These are phyloP conservation scores for Anethum foeniculum DNA, from an alignment of 140 eudicot species.

Conservation along the genomic window DNA sequence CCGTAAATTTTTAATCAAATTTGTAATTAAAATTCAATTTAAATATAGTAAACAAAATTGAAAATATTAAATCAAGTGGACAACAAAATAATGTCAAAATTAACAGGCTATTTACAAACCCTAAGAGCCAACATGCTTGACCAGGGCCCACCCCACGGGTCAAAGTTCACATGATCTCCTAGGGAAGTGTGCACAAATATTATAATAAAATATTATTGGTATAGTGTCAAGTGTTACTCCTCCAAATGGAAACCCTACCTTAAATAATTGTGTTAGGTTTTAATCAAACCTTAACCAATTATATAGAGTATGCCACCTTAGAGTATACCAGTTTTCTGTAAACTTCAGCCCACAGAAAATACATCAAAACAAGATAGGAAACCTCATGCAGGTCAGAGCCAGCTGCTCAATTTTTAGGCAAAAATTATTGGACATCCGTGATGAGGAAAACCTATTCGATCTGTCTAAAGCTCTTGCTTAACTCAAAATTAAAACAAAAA, in stretches of 20 bases:
- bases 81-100: too few relatives aligned
- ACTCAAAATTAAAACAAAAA: too few relatives aligned
- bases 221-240: not conserved
- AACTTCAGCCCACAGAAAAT: not conserved
- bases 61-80: too few relatives aligned
- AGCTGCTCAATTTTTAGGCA: not conserved
- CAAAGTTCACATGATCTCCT: constrained; percentile 4
- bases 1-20: too few relatives aligned
- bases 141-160: not conserved
- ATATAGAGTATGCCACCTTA: not conserved
- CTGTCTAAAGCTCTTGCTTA: too few relatives aligned
- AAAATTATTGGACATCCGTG: not conserved
- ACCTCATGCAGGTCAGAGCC: not conserved
- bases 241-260: not conserved
- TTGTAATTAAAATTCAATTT: too few relatives aligned
- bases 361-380: not conserved
- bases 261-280: not conserved
- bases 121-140: not conserved
- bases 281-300: not conserved
- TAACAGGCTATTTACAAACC: not conserved
- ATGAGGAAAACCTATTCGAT: too few relatives aligned
- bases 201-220: too few relatives aligned
- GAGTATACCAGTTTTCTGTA: not conserved
- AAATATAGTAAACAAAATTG: too few relatives aligned
- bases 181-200: not conserved